These are phyloP conservation scores for Auricularia auricula-judae DNA, from an alignment of 768 basidiomycete genomes.

Conservation along the genomic window DNA sequence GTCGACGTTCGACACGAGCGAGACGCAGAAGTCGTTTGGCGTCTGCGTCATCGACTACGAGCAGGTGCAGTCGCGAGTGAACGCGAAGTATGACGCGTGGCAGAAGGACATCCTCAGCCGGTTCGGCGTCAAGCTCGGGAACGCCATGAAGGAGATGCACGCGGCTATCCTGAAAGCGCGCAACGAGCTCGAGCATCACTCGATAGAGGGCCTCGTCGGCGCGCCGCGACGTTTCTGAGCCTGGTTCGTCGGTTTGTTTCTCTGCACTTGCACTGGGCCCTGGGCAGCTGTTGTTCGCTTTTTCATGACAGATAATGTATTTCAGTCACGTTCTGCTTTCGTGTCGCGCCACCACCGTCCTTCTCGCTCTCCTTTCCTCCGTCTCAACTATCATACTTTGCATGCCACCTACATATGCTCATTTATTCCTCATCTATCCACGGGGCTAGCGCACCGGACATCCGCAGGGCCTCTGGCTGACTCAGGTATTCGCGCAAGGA, in stretches of 20 bases:
- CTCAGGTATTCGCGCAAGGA: not conserved
- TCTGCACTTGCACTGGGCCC: not conserved
- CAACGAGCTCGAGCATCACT: slow-evolving; percentile 92
- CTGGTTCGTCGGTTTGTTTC: not conserved
- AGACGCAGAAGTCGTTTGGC: slow-evolving; percentile 84
- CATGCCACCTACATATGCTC: not conserved
- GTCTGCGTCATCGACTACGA: slow-evolving; percentile 95
- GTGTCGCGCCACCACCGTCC: not conserved
- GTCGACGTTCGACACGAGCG: slow-evolving; percentile 93
- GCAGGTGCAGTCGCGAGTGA: slow-evolving; percentile 93
- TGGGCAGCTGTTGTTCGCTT: not conserved
- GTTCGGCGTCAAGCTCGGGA: slow-evolving; percentile 87
- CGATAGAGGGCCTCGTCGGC: slow-evolving; percentile 76
- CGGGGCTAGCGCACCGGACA: not conserved
- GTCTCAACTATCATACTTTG: not conserved
- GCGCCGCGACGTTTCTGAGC: slow-evolving; percentile 43
- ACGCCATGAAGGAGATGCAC: slow-evolving; percentile 97
- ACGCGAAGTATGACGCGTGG: slow-evolving; percentile 98
- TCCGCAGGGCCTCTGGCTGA: not conserved
- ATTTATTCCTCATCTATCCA: not conserved
- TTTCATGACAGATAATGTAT: not conserved
- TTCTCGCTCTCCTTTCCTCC: not conserved
- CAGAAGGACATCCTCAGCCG: slow-evolving; percentile 88
- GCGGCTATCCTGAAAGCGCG: slow-evolving; percentile 84
- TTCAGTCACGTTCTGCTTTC: not conserved